Percentiles rank a stretch among this genome's conserved stretches.
Evolutionary conservation across 768 basidiomycete species (phyloP).

Genomic region (Mycena galericulata): DNA sequence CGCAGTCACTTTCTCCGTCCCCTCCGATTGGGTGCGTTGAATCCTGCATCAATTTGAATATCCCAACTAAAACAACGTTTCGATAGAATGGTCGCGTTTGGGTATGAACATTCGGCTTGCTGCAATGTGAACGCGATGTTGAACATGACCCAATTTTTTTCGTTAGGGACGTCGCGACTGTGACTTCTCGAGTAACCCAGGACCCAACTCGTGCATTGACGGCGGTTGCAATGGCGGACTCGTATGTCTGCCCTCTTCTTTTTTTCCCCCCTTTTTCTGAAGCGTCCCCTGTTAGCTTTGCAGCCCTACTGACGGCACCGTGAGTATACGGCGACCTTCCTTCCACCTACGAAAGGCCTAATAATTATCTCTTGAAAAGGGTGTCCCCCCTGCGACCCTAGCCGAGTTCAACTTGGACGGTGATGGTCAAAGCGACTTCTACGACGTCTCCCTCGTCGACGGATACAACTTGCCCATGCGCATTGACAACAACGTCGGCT

Average conservation of each 20-base stretch:
- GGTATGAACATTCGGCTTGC: no score
- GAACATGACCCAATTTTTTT: no score
- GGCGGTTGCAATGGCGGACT: slow-evolving; percentile 68
- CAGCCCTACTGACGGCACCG: slow-evolving; percentile 52
- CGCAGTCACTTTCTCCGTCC: slow-evolving; percentile 14
- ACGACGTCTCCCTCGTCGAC: slow-evolving; percentile 54
- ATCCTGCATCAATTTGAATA: background rate
- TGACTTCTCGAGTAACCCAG: slow-evolving; percentile 54
- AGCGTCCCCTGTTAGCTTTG: slow-evolving; percentile 41
- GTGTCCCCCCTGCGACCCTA: slow-evolving; percentile 75
- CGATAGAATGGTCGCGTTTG: slow-evolving; percentile 25
- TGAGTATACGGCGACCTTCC: background rate
- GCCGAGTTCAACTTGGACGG: slow-evolving; percentile 57
- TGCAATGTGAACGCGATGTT: no score
- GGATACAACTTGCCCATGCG: slow-evolving; percentile 60
- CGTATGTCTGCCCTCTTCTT: background rate
- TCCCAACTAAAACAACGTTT: background rate
- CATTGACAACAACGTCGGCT: slow-evolving; percentile 55
- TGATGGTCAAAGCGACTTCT: background rate
- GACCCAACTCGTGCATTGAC: slow-evolving; percentile 57
- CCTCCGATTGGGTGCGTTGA: slow-evolving; percentile 30
- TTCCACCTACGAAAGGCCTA: no score
- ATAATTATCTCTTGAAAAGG: slow-evolving; percentile 38
- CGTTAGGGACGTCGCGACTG: slow-evolving; percentile 60
- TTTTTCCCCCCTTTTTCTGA: background rate